phyloP scores from a whole-genome alignment of 2,329 filamentous ascomycete genomes.

The Phaeophleospora eucalypticola region DNA sequence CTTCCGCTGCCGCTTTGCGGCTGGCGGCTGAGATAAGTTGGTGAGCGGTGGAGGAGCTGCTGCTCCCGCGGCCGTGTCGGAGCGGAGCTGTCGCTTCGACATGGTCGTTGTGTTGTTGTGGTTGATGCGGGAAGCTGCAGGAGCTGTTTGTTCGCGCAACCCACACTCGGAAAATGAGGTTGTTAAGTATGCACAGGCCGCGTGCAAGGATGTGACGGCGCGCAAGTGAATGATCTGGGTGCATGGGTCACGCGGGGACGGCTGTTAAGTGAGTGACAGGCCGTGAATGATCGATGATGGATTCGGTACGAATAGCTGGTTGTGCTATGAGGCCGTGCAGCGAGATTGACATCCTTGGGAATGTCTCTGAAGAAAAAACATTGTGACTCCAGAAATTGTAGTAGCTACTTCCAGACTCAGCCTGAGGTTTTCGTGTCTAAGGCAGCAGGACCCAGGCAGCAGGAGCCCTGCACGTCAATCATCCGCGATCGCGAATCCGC shows the following conservation, averaged over 20 bases:
- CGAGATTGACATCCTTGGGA: no score
- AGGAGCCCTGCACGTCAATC: no score
- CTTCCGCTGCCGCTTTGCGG: slow-evolving; percentile 6
- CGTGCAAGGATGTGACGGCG: neutral
- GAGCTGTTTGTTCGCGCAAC: neutral
- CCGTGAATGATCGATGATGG: no score
- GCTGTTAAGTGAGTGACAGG: no score
- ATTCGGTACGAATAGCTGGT: no score
- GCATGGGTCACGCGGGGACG: neutral
- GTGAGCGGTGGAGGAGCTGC: neutral
- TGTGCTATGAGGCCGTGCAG: no score
- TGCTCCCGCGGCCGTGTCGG: slow-evolving; percentile 4
- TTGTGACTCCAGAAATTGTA: no score
- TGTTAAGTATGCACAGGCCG: neutral
- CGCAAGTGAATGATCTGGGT: neutral
- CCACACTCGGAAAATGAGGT: neutral
- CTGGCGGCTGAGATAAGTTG: neutral
- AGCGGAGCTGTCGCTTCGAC: slow-evolving; percentile 12
- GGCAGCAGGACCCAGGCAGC: no score
- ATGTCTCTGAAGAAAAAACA: no score
- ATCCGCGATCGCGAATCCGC: no score
- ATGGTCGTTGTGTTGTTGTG: neutral
- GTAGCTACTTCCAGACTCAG: no score
- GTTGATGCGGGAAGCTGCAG: neutral
- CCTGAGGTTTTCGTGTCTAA: no score